These are phyloP conservation scores for Penicillium malachiteum DNA, from an alignment of 495 filamentous ascomycete species.

Conservation along the genomic window DNA sequence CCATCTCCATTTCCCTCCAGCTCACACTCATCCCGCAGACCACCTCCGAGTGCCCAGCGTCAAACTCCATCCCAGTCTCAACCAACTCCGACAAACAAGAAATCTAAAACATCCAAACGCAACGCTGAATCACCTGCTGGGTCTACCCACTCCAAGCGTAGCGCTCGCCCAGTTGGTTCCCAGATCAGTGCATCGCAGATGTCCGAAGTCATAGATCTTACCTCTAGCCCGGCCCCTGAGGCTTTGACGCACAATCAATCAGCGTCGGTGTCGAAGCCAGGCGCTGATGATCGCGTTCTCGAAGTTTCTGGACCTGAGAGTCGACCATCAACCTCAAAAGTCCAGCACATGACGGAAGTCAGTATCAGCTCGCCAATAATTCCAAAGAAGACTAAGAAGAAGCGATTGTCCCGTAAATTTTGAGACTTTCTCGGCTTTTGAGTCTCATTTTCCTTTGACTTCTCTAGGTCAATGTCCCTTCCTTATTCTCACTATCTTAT, in stretches of 20 bases:
- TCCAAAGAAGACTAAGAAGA: slow-evolving; percentile 20
- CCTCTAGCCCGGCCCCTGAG: slow-evolving; percentile 35
- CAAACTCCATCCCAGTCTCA: not conserved
- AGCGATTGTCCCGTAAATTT: slow-evolving; percentile 14
- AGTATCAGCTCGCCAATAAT: slow-evolving; percentile 27
- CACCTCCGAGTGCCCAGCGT: slow-evolving; percentile 14
- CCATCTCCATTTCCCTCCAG: slow-evolving; percentile 5
- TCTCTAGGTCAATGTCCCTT: too few species aligned
- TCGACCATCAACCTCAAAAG: slow-evolving; percentile 16
- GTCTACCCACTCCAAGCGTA: slow-evolving; percentile 13
- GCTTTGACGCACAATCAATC: not conserved
- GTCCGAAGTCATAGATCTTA: slow-evolving; percentile 44
- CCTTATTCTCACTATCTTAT: not conserved
- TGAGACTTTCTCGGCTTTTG: not conserved
- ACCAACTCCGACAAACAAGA: not conserved
- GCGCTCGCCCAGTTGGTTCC: not conserved
- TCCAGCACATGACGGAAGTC: slow-evolving; percentile 21
- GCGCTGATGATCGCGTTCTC: slow-evolving; percentile 24
- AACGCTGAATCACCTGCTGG: slow-evolving; percentile 11
- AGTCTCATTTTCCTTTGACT: not conserved
- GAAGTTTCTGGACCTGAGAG: too few species aligned
- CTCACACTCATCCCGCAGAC: slow-evolving; percentile 14
- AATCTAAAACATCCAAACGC: slow-evolving; percentile 1
- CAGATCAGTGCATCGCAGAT: slow-evolving; percentile 22
- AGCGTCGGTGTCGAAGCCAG: slow-evolving; percentile 29